A percentile compares a stretch with the other conserved stretches of the same genome.
Evolutionary conservation across 1,139 yeast species (phyloP).

Genomic region (Pichia sp.): DNA sequence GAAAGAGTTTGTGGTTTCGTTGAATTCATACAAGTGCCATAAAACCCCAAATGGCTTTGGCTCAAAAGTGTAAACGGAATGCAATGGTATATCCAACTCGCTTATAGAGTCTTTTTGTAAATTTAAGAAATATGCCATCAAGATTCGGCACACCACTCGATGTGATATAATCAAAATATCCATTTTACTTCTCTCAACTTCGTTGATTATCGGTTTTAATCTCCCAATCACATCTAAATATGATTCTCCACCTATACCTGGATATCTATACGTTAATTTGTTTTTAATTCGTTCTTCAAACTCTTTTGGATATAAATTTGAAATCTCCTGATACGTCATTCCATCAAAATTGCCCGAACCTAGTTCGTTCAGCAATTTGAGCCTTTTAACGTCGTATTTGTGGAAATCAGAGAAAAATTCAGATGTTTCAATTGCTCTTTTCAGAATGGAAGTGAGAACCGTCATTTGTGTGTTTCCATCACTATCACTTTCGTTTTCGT

Average conservation of each 20-base stretch:
- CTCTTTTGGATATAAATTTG: conserved; percentile 63
- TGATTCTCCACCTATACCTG: conserved; percentile 97
- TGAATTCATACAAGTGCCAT: conserved; percentile 82
- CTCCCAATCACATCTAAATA: conserved; percentile 89
- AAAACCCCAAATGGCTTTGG: conserved; percentile 94
- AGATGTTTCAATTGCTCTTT: conserved; percentile 73
- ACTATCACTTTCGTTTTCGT: background rate
- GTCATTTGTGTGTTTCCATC: conserved; percentile 44
- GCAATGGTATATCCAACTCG: conserved; percentile 87
- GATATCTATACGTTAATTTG: conserved; percentile 80
- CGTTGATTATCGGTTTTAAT: conserved; percentile 83
- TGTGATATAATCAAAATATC: conserved; percentile 80
- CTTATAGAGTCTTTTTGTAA: conserved; percentile 77
- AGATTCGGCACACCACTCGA: conserved; percentile 81
- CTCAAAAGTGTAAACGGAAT: conserved; percentile 81
- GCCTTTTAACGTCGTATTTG: conserved; percentile 71
- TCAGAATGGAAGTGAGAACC: conserved; percentile 89
- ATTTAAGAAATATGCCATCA: conserved; percentile 84
- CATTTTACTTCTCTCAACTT: conserved; percentile 85
- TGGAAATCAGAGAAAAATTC: conserved; percentile 56
- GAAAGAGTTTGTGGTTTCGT: conserved; percentile 74
- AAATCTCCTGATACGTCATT: conserved; percentile 80
- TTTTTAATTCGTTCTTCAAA: conserved; percentile 66
- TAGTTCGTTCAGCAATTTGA: conserved; percentile 88
- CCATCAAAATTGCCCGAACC: conserved; percentile 94